These are phyloP conservation scores for Talaromyces liani DNA, from an alignment of 495 filamentous ascomycete species.

Conservation along the genomic window DNA sequence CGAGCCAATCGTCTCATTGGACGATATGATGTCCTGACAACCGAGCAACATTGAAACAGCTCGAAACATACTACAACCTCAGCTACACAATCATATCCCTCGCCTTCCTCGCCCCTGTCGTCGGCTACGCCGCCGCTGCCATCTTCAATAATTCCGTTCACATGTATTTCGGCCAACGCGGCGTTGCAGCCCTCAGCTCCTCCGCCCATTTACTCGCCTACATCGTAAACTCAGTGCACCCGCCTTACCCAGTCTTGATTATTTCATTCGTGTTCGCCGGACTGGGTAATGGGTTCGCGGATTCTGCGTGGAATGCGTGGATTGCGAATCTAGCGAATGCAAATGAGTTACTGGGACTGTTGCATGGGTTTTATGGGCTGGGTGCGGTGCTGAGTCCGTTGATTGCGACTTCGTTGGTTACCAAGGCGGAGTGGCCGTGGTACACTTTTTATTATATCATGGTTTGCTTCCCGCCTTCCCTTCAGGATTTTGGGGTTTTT, in stretches of 20 bases:
- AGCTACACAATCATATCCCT: conserved; percentile 48
- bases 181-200: conserved; percentile 59
- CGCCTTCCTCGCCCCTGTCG: conserved; percentile 51
- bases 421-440: conserved; percentile 40
- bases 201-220: conserved; percentile 53
- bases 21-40: background rate
- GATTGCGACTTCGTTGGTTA: conserved; percentile 49
- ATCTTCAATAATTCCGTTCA: conserved; percentile 47
- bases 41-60: conserved; percentile 18
- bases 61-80: conserved; percentile 48
- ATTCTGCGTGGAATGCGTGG: conserved; percentile 57
- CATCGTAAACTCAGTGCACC: conserved; percentile 45
- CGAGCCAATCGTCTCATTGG: background rate
- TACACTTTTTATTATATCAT: conserved; percentile 54
- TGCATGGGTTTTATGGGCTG: conserved; percentile 52
- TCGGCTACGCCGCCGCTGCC: conserved; percentile 46
- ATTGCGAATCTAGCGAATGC: conserved; percentile 50
- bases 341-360: conserved; percentile 47
- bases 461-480: conserved; percentile 20
- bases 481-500: background rate
- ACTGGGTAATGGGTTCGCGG: conserved; percentile 47
- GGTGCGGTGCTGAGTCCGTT: conserved; percentile 47
- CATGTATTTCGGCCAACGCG: conserved; percentile 57
- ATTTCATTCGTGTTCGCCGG: conserved; percentile 48
- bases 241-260: conserved; percentile 49